phyloP scores from a whole-genome alignment of 208 protist species.

The Leishmania aethiopica region DNA sequence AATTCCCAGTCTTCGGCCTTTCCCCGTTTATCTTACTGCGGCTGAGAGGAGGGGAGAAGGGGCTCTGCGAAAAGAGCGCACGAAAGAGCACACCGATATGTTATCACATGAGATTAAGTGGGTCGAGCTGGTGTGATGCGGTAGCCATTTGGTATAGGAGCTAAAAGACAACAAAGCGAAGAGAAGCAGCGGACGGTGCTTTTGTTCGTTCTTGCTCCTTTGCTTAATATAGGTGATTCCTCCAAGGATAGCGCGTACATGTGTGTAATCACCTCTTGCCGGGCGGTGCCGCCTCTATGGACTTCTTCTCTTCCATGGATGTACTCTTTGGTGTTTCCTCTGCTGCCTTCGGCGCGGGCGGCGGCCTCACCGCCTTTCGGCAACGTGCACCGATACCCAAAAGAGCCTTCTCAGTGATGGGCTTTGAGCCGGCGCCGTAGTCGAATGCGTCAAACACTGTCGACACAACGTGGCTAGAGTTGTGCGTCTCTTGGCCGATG shows the following conservation, averaged over 20 bases:
- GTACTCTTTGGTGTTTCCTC: slow-evolving; percentile 16
- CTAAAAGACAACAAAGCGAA: not conserved
- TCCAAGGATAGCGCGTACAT: not conserved
- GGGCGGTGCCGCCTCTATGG: not conserved
- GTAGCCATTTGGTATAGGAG: slow-evolving; percentile 3
- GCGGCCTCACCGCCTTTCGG: slow-evolving; percentile 46
- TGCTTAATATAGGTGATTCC: not conserved
- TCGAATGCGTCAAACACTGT: slow-evolving; percentile 91
- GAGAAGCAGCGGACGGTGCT: not conserved
- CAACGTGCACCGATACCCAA: slow-evolving; percentile 85
- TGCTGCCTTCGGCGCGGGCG: slow-evolving; percentile 24
- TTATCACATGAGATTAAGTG: slow-evolving; percentile 6
- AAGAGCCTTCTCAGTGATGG: slow-evolving; percentile 78
- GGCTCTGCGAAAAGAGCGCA: not conserved
- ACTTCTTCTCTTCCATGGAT: slow-evolving; percentile 6
- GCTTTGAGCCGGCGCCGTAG: slow-evolving; percentile 79
- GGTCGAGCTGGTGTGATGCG: slow-evolving; percentile 6
- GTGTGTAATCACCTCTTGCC: slow-evolving; percentile 16
- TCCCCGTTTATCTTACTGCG: slow-evolving; percentile 6
- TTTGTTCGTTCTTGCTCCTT: not conserved
- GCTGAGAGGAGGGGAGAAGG: not conserved
- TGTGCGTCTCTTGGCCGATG: slow-evolving; percentile 84
- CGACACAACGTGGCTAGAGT: slow-evolving; percentile 88
- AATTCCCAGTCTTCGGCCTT: not conserved
- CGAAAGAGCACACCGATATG: slow-evolving; percentile 3